A percentile compares a stretch with the other conserved stretches of the same genome.
phyloP scores from a whole-genome alignment of 768 basidiomycete genomes.

The Pisolithus orientalis region DNA sequence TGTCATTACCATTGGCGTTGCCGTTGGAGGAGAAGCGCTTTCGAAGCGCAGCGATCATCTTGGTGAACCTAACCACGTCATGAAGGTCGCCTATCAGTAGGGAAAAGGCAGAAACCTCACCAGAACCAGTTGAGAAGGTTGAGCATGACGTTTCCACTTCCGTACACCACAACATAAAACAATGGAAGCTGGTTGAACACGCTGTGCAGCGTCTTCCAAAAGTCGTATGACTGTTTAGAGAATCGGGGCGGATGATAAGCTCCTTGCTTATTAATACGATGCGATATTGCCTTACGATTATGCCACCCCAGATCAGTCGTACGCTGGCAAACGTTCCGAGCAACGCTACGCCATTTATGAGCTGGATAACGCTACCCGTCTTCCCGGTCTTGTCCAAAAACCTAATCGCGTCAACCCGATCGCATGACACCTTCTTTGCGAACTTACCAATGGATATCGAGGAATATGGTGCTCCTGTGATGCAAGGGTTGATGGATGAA shows the following conservation, averaged over 20 bases:
- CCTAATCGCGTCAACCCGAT: constrained; percentile 31
- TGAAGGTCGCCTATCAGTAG: background rate
- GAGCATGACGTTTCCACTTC: constrained; percentile 55
- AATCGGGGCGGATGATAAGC: background rate
- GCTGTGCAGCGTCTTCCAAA: constrained; percentile 52
- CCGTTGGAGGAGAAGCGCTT: constrained; percentile 45
- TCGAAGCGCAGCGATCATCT: constrained; percentile 61
- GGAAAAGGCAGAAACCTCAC: constrained; percentile 33
- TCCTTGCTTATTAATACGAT: background rate
- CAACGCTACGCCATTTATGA: constrained; percentile 66
- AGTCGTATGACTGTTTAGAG: constrained; percentile 51
- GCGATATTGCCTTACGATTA: constrained; percentile 21
- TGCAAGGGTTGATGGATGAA: constrained; percentile 2
- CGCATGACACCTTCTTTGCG: background rate
- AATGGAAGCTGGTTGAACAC: constrained; percentile 51
- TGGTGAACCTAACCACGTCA: constrained; percentile 45
- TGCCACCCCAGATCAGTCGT: constrained; percentile 66
- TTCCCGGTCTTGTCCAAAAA: constrained; percentile 72
- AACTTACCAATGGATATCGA: constrained; percentile 80
- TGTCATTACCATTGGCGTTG: constrained; percentile 12
- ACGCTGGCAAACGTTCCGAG: constrained; percentile 63
- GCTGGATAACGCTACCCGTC: constrained; percentile 61
- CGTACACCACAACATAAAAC: constrained; percentile 45
- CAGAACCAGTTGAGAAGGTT: constrained; percentile 76
- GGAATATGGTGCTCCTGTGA: constrained; percentile 71